Conservation (phyloP, 1,284 basidiomycete species). For the Inonotus hispidus region DNA sequence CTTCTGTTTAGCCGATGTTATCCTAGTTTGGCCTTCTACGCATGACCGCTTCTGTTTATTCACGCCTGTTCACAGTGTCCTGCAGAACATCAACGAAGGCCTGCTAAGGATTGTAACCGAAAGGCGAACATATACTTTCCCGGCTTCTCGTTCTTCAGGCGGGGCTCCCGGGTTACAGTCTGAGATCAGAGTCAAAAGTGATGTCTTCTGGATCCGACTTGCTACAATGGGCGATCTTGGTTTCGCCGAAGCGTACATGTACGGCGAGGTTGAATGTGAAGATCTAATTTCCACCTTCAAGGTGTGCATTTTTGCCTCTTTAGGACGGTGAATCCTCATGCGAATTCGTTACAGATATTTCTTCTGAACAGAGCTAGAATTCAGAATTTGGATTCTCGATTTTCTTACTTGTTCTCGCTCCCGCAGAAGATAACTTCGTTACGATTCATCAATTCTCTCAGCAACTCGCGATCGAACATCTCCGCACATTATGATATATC, state of each 20-base stretch:
- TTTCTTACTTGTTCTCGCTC: conserved; percentile 49
- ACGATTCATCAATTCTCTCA: conserved; percentile 57
- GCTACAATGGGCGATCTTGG: conserved; percentile 62
- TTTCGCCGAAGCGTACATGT: conserved; percentile 73
- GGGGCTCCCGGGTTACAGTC: conserved; percentile 25
- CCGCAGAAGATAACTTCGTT: conserved; percentile 54
- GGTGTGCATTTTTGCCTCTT: conserved; percentile 31
- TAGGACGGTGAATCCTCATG: not conserved
- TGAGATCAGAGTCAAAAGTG: conserved; percentile 52
- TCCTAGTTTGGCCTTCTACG: not conserved
- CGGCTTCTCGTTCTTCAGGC: conserved; percentile 23
- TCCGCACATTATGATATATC: conserved; percentile 73
- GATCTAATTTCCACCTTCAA: conserved; percentile 60
- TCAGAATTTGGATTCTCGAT: conserved; percentile 38
- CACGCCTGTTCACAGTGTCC: conserved; percentile 30
- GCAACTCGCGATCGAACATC: conserved; percentile 64
- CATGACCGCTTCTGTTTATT: not conserved
- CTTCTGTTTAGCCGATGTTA: too few species aligned
- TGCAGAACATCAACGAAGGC: conserved; percentile 44
- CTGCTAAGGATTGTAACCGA: conserved; percentile 42
- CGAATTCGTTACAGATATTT: conserved; percentile 45
- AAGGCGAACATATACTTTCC: conserved; percentile 43
- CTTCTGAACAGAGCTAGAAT: conserved; percentile 54
- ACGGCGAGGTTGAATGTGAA: conserved; percentile 62
- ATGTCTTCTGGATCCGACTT: conserved; percentile 64